Percentiles rank a stretch among this genome's conserved stretches.
These are phyloP conservation scores for Cylindrodendrum hubeiense DNA, from an alignment of 2,329 filamentous ascomycete genomes.

Conservation along the genomic window DNA sequence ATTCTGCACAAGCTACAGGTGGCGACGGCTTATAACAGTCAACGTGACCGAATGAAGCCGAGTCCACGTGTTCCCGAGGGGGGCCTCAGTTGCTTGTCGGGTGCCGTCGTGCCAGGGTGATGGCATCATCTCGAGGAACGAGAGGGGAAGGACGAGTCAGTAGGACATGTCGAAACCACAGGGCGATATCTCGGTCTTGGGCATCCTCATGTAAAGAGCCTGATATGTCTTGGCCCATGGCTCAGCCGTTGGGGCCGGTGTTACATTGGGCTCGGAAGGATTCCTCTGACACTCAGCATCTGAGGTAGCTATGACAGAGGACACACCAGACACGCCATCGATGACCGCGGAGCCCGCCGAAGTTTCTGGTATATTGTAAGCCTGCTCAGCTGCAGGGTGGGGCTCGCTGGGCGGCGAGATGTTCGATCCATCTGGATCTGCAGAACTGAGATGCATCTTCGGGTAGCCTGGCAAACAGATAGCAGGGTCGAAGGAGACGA, in stretches of 20 bases:
- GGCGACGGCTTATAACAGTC: not conserved
- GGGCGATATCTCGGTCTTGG: not conserved
- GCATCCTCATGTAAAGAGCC: slow-evolving; percentile 13
- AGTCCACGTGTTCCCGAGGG: slow-evolving; percentile 2
- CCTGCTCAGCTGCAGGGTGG: not conserved
- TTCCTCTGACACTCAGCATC: not conserved
- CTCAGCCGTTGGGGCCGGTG: not conserved
- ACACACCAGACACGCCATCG: not conserved
- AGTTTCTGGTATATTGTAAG: not conserved
- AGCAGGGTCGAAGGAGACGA: slow-evolving; percentile 48
- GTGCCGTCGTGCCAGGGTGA: not conserved
- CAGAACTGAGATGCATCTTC: slow-evolving; percentile 12
- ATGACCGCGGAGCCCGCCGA: not conserved
- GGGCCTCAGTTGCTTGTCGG: not conserved
- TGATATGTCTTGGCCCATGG: not conserved
- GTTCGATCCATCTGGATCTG: not conserved
- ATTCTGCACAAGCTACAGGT: not conserved
- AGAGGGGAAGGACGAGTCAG: not conserved
- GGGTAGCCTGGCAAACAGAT: slow-evolving; percentile 38
- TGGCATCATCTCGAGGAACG: not conserved
- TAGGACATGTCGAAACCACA: slow-evolving; percentile 15
- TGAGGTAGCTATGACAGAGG: not conserved
- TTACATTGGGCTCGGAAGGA: not conserved
- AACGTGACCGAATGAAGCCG: not conserved
- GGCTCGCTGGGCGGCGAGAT: not conserved